Base-by-base conservation (phyloP, 495 filamentous ascomycete species). In the Hyaloscypha variabilis region DNA sequence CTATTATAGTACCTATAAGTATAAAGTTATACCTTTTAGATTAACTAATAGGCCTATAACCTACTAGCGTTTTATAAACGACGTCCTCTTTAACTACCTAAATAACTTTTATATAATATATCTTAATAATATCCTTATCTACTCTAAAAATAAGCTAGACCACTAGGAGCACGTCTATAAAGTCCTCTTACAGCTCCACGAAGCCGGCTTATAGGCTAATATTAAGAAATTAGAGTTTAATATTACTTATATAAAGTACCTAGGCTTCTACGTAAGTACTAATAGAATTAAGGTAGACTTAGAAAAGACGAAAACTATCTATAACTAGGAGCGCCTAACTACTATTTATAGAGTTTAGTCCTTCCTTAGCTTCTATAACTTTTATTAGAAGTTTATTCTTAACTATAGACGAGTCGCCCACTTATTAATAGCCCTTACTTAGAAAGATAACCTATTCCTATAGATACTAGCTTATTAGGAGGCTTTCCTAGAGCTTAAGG, bases 111-210 rank as follows among this genome's bases (percentile, higher is more conserved):
- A 72, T 29, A 68, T 74, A 23, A 66, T 55, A 0, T 78, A 77
- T 55, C 49, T 79, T 0, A 71, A 79, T n/a, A 65, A 79, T 55
- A 72, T 79, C 29, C 63, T 77, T 14, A 73, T 79, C 24, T 78
- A 72, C 29, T 68, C 62, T 11, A 13, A 68, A 17, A 54, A 60
- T 19, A 2, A 8, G 3, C 6, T 25, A 28, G 56, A 62, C 1
- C 58, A 66, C 14, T 1, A 62, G 3, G 34, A 66, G 26, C 70
- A 60, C 50, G 46, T 66, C 2, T 26, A 26, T 8, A 11, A 30
- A n/a, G 55, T 65, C 3, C 54, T 65, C 1, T 8, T 50, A 21
- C 4, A 21, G 26, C 46, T 66, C 3, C 29, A 23, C 4, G 17
- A 59, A 8, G 23, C 29, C 29, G 19, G 28, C 5, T 26, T 58